Evolutionary conservation across 306 rosid genomes (phyloP).

Genomic region (Corylus heterophylla): DNA sequence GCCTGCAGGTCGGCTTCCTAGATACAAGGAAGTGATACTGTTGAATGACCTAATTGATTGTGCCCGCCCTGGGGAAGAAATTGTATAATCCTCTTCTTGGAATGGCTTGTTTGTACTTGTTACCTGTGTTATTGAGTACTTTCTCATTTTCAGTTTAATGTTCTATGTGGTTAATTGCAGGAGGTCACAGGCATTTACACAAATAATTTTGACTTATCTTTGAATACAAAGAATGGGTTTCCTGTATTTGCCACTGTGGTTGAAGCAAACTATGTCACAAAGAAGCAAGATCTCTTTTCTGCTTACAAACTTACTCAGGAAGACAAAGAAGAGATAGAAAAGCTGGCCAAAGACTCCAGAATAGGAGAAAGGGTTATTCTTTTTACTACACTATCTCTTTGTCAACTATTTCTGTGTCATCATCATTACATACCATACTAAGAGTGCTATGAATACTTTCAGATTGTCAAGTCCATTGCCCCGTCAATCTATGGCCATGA

Average conservation of each 20-base stretch:
- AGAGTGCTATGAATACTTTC: conserved; percentile 26
- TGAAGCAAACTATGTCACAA: conserved; percentile 87
- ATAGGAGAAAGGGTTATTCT: conserved; percentile 91
- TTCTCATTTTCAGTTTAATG: conserved; percentile 21
- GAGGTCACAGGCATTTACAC: conserved; percentile 97
- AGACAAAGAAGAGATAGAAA: conserved; percentile 84
- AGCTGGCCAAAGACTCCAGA: conserved; percentile 84
- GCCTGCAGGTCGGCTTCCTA: conserved; percentile 97
- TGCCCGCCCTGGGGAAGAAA: conserved; percentile 99
- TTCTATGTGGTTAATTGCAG: conserved; percentile 46
- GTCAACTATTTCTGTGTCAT: not conserved
- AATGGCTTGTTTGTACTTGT: conserved; percentile 22
- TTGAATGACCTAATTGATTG: conserved; percentile 97
- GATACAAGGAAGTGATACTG: conserved; percentile 95
- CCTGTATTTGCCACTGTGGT: conserved; percentile 99
- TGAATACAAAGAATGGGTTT: conserved; percentile 96
- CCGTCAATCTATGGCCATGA: conserved; percentile 97
- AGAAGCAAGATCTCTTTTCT: conserved; percentile 95
- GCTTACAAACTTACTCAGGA: conserved; percentile 95
- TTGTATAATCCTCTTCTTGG: conserved; percentile 49
- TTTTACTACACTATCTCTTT: conserved; percentile 5
- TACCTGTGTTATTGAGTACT: conserved; percentile 20
- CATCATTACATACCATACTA: conserved; percentile 16
- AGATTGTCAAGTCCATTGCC: conserved; percentile 92
- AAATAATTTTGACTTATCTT: conserved; percentile 88